These are phyloP conservation scores for Blastocystis sp. DNA, from an alignment of 352 stramenopile species.

Conservation along the genomic window DNA sequence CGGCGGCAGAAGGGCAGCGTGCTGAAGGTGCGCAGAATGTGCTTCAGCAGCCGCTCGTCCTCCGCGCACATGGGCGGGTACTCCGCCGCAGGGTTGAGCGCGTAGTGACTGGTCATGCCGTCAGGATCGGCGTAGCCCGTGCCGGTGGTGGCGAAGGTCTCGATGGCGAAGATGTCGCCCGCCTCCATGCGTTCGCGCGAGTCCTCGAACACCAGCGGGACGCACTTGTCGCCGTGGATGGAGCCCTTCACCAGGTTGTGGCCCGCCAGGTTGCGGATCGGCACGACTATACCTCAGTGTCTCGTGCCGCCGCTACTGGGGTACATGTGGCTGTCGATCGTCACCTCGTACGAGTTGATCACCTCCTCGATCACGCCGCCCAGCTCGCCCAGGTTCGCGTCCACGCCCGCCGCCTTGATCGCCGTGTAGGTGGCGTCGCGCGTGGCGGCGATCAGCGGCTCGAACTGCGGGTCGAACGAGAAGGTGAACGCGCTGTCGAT, in stretches of 20 bases:
- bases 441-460: slow-evolving; percentile 84
- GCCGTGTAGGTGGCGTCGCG: slow-evolving; percentile 88
- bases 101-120: slow-evolving; percentile 36
- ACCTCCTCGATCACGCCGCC: slow-evolving; percentile 90
- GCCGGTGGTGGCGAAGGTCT: slow-evolving; percentile 88
- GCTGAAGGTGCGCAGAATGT: slow-evolving; percentile 98
- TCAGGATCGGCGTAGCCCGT: neutral
- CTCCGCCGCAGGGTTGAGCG: slow-evolving; percentile 12
- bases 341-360: slow-evolving; percentile 94
- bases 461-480: slow-evolving; percentile 88
- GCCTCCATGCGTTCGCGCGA: slow-evolving; percentile 87
- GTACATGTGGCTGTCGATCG: slow-evolving; percentile 89
- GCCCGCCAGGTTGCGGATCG: slow-evolving; percentile 91
- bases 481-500: slow-evolving; percentile 95
- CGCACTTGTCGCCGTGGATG: slow-evolving; percentile 90
- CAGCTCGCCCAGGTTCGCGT: slow-evolving; percentile 89
- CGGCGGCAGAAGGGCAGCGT: slow-evolving; percentile 93
- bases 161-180: slow-evolving; percentile 92
- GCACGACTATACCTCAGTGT: neutral
- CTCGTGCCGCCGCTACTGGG: slow-evolving; percentile 82
- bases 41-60: slow-evolving; percentile 88
- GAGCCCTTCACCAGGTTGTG: slow-evolving; percentile 95
- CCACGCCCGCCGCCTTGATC: slow-evolving; percentile 86
- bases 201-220: slow-evolving; percentile 84
- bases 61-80: slow-evolving; percentile 71